Percentiles rank a stretch among this genome's conserved stretches.
Evolutionary conservation across 73 alveolate genomes (phyloP).

Genomic region (Paramecium caudatum): DNA sequence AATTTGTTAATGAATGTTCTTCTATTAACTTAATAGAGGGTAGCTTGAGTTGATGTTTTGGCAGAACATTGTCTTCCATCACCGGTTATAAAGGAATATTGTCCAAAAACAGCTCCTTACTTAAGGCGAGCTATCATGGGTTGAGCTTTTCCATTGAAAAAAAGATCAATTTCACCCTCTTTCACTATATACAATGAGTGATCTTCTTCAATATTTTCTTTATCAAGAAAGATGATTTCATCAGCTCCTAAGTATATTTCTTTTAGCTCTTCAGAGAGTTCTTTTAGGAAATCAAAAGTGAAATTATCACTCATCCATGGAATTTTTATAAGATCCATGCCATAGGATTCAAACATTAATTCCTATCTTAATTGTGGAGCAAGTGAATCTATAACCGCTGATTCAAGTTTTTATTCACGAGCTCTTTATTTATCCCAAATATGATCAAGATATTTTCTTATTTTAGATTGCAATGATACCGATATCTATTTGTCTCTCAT

Average conservation of each 20-base stretch:
- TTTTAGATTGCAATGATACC: conserved; percentile 24
- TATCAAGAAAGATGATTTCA: conserved; percentile 37
- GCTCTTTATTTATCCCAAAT: conserved; percentile 63
- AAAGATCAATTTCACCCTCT: conserved; percentile 49
- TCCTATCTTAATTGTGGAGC: conserved; percentile 59
- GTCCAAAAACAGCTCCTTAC: not conserved
- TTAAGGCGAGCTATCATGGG: not conserved
- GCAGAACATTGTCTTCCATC: conserved; percentile 53
- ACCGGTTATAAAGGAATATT: not conserved
- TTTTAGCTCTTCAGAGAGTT: not conserved
- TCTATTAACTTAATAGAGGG: not conserved
- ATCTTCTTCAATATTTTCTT: conserved; percentile 13
- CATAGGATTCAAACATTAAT: conserved; percentile 54
- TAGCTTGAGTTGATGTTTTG: not conserved
- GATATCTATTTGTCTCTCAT: conserved; percentile 58
- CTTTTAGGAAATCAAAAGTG: conserved; percentile 46
- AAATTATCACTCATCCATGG: conserved; percentile 67
- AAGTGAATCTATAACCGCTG: conserved; percentile 2
- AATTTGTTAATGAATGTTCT: not conserved
- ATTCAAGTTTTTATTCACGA: conserved; percentile 50
- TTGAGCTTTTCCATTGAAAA: not conserved
- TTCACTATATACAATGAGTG: conserved; percentile 16
- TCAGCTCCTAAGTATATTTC: conserved; percentile 49
- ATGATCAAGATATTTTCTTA: conserved; percentile 65
- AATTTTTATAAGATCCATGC: conserved; percentile 26